phyloP scores from a whole-genome alignment of 345 rosid genomes.

The Physaria fendleri region DNA sequence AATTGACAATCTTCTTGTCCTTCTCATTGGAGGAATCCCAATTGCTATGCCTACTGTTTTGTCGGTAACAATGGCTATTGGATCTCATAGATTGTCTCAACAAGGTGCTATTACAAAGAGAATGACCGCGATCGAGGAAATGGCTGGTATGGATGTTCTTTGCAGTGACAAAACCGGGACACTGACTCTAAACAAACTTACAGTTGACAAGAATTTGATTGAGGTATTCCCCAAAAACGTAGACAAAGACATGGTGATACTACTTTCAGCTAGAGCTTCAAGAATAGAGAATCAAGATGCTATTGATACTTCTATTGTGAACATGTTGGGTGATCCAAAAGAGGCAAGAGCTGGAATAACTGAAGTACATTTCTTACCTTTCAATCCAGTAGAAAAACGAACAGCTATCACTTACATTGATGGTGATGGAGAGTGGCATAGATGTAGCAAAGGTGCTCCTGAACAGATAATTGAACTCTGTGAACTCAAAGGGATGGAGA shows the following conservation, averaged over 20 bases:
- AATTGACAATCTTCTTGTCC: conserved; percentile 89
- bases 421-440: too few species aligned
- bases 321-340: conserved; percentile 74
- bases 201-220: conserved; percentile 70
- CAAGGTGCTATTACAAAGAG: conserved; percentile 98
- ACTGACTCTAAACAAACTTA: conserved; percentile 90
- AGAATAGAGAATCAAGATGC: conserved; percentile 94
- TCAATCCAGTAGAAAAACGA: conserved; percentile 83
- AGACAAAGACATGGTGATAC: conserved; percentile 49
- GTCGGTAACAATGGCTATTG: conserved; percentile 98
- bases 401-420: conserved; percentile 76
- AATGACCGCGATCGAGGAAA: conserved; percentile 97
- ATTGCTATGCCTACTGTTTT: conserved; percentile 97
- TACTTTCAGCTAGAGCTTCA: conserved; percentile 83
- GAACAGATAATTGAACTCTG: too few species aligned
- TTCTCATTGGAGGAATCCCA: conserved; percentile 96
- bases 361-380: conserved; percentile 75
- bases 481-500: conserved; percentile 47
- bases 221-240: conserved; percentile 53
- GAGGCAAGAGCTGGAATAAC: conserved; percentile 78
- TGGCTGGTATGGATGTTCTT: conserved; percentile 98
- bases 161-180: conserved; percentile 98
- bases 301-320: conserved; percentile 87
- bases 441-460: too few species aligned
- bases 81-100: conserved; percentile 82